phyloP scores from a whole-genome alignment of 1,284 basidiomycete species.

The Sporisorium graminicola region DNA sequence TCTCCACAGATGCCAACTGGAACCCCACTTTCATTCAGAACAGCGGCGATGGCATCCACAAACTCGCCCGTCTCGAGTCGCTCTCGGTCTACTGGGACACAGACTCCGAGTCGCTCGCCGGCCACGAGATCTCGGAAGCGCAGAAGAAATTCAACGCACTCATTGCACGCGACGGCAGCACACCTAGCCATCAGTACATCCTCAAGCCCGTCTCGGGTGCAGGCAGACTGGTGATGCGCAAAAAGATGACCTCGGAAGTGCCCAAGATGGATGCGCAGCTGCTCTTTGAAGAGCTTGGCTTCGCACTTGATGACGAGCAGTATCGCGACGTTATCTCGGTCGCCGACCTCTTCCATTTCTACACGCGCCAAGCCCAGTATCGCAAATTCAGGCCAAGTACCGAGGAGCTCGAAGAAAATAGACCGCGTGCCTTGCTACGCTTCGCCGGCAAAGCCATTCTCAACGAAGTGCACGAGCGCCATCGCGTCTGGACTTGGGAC shows the following conservation, averaged over 20 bases:
- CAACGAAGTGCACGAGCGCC: constrained; percentile 86
- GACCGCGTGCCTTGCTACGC: constrained; percentile 79
- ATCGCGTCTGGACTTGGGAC: constrained; percentile 89
- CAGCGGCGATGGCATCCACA: constrained; percentile 88
- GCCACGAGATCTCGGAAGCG: constrained; percentile 76
- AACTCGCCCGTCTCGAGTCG: constrained; percentile 88
- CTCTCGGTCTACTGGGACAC: constrained; percentile 97
- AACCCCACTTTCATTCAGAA: constrained; percentile 94
- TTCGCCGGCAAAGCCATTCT: constrained; percentile 88
- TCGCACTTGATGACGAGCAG: constrained; percentile 92
- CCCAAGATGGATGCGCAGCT: constrained; percentile 88
- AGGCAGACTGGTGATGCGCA: constrained; percentile 87
- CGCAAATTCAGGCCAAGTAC: constrained; percentile 76
- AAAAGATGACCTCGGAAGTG: constrained; percentile 77
- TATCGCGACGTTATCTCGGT: constrained; percentile 94
- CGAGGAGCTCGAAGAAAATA: constrained; percentile 77
- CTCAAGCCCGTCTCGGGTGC: constrained; percentile 96
- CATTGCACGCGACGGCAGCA: constrained; percentile 67
- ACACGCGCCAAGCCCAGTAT: constrained; percentile 85
- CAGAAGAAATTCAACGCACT: constrained; percentile 83
- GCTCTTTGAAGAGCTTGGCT: constrained; percentile 92
- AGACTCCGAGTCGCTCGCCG: constrained; percentile 85
- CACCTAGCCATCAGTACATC: constrained; percentile 84
- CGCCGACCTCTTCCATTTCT: constrained; percentile 97
- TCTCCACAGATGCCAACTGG: constrained; percentile 94